A percentile compares a stretch with the other conserved stretches of the same genome.
Conservation (phyloP, 75 land plant genomes). For the Picea glauca region DNA sequence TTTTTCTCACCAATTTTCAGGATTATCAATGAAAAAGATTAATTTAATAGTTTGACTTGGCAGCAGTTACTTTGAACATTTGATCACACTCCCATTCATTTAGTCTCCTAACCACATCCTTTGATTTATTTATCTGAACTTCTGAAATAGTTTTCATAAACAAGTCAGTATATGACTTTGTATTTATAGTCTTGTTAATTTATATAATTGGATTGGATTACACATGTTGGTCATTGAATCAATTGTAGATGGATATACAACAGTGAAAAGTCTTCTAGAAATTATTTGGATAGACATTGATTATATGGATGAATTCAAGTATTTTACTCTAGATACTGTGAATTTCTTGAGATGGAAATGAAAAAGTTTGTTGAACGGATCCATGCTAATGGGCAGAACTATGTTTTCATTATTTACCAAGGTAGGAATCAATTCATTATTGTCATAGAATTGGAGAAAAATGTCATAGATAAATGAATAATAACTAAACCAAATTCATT, state of each 20-base stretch:
- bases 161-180: no score
- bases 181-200: no score
- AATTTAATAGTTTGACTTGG: no score
- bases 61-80: no score
- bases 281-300: slow-evolving; percentile 41
- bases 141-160: no score
- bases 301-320: slow-evolving; percentile 37
- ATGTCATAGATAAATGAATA: background rate
- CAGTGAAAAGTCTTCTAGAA: slow-evolving; percentile 29
- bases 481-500: background rate
- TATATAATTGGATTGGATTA: slow-evolving; percentile 6
- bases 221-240: slow-evolving; percentile 23
- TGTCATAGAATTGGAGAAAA: no score
- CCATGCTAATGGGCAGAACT: slow-evolving; percentile 33
- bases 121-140: no score
- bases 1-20: no score
- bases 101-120: no score
- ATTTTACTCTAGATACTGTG: slow-evolving; percentile 40
- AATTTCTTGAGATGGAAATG: slow-evolving; percentile 26
- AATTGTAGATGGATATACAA: slow-evolving; percentile 21
- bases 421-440: background rate
- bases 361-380: slow-evolving; percentile 19
- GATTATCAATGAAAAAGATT: no score
- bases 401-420: slow-evolving; percentile 40
- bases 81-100: no score